Evolutionary conservation across 345 rosid genomes (phyloP).

Genomic region (Atalantia buxifolia): DNA sequence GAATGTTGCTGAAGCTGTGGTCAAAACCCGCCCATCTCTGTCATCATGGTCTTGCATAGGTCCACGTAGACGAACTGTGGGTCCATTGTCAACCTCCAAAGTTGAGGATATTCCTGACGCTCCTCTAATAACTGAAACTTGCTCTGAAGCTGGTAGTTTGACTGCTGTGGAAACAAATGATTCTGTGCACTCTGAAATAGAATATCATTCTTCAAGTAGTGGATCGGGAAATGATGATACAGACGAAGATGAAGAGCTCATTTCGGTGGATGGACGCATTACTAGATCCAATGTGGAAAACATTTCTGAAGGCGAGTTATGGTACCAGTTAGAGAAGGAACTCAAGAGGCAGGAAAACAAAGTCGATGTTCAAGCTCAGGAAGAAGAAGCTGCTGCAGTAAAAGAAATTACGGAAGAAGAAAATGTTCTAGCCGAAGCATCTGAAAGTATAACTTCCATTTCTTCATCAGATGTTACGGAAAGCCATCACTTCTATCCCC

Average conservation of each 20-base stretch:
- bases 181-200: conserved; percentile 26
- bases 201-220: conserved; percentile 35
- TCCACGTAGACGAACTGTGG: conserved; percentile 66
- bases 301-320: conserved; percentile 68
- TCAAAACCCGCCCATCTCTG: conserved; percentile 68
- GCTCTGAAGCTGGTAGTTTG: conserved; percentile 36
- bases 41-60: conserved; percentile 96
- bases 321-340: conserved; percentile 89
- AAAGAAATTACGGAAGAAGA: conserved; percentile 78
- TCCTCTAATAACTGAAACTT: conserved; percentile 37
- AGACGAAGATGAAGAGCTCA: conserved; percentile 71
- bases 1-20: conserved; percentile 87
- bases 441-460: conserved; percentile 33
- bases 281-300: conserved; percentile 41
- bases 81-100: conserved; percentile 36
- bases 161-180: conserved; percentile 32
- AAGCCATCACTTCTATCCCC: conserved; percentile 74
- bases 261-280: conserved; percentile 33
- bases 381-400: conserved; percentile 78
- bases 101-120: conserved; percentile 47
- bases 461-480: conserved; percentile 49
- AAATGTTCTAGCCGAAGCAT: conserved; percentile 39
- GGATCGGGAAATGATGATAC: conserved; percentile 49
- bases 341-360: conserved; percentile 60
- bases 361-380: conserved; percentile 49